A percentile compares a stretch with the other conserved stretches of the same genome.
phyloP scores from a whole-genome alignment of 768 basidiomycete species.

The Mycena olivaceomarginata region DNA sequence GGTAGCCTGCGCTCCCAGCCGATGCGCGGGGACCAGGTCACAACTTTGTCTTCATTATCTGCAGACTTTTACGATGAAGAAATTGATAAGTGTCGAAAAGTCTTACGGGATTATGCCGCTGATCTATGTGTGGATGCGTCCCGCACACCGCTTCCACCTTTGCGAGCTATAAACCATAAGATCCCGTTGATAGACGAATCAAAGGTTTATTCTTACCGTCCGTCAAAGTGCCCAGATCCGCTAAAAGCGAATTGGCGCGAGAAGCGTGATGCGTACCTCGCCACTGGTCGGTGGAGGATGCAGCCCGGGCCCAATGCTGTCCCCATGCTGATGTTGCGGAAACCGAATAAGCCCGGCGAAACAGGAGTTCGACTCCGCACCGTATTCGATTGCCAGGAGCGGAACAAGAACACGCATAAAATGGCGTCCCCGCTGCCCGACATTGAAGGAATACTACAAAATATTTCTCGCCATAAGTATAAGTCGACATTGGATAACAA shows the following conservation, averaged over 20 bases:
- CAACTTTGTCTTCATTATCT: constrained; percentile 20
- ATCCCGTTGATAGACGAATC: not conserved
- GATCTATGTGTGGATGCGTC: constrained; percentile 38
- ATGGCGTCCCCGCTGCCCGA: not conserved
- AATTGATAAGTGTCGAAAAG: constrained; percentile 20
- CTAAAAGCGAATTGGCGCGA: constrained; percentile 31
- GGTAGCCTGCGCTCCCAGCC: constrained; percentile 22
- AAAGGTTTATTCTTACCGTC: constrained; percentile 45
- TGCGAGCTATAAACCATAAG: constrained; percentile 3
- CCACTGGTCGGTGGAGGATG: constrained; percentile 48
- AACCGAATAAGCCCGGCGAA: constrained; percentile 31
- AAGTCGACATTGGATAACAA: constrained; percentile 57
- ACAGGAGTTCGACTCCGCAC: constrained; percentile 42
- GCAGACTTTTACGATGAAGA: constrained; percentile 16
- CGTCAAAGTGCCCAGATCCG: constrained; percentile 52
- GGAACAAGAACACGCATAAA: not conserved
- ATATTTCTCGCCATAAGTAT: constrained; percentile 36
- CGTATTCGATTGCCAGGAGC: constrained; percentile 16
- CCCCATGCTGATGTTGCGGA: constrained; percentile 49
- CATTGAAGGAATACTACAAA: constrained; percentile 30
- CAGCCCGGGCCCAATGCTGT: constrained; percentile 42
- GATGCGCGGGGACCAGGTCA: constrained; percentile 28
- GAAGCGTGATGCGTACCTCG: constrained; percentile 45
- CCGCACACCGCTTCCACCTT: not conserved
- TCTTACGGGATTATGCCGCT: constrained; percentile 25